These are phyloP conservation scores for Daucus carota DNA, from an alignment of 129 eudicot species.

Conservation along the genomic window DNA sequence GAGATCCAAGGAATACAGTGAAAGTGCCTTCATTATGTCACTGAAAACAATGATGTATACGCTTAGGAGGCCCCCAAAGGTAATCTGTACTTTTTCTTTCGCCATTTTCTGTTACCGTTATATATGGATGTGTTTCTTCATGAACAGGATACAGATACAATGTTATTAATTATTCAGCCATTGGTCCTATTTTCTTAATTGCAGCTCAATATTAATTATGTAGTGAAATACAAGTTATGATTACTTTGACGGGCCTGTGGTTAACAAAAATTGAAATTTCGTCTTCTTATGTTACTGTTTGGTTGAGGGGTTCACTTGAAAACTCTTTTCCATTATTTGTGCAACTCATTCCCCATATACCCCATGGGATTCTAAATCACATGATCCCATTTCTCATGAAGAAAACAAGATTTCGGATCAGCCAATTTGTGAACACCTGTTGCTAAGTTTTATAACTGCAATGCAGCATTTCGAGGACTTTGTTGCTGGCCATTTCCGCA, in stretches of 20 bases:
- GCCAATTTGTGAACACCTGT: too few relatives aligned
- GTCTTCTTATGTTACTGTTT: background rate
- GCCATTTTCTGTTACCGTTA: background rate
- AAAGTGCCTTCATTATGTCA: constrained; percentile 38
- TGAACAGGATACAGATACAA: background rate
- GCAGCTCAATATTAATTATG: background rate
- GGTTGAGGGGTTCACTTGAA: background rate
- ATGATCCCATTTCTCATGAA: background rate
- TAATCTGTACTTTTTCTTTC: background rate
- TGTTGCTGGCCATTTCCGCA: constrained; percentile 63
- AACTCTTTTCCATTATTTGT: background rate
- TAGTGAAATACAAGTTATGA: background rate
- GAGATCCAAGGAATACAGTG: constrained; percentile 38
- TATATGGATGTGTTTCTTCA: background rate
- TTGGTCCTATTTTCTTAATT: background rate
- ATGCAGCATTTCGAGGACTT: constrained; percentile 73
- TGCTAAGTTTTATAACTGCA: background rate
- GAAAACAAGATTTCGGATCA: too few relatives aligned
- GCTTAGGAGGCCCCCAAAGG: constrained; percentile 62
- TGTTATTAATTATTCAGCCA: background rate
- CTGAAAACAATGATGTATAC: constrained; percentile 61
- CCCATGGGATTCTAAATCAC: background rate
- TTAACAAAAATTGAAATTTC: background rate
- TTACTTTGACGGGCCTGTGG: background rate
- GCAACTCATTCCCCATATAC: background rate